Conservation (phyloP, 2,329 filamentous ascomycete genomes). For the Colletotrichum neosansevieriae region DNA sequence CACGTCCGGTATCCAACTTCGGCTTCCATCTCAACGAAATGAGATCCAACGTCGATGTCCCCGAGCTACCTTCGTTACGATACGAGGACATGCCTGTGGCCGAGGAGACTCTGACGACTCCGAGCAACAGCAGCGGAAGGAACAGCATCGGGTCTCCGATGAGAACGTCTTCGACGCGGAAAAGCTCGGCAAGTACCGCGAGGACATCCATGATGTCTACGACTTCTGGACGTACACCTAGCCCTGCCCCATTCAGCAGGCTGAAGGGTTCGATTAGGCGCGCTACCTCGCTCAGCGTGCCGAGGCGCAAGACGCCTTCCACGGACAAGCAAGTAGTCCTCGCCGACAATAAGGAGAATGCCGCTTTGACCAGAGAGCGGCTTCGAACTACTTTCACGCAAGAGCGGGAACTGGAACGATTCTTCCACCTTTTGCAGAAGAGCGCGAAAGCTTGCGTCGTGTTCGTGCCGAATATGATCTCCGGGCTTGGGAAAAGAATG, state of each 20-base stretch:
- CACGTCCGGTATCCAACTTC: slow-evolving; percentile 7
- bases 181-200: background rate
- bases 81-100: slow-evolving; percentile 16
- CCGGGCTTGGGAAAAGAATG: background rate
- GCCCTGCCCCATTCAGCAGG: slow-evolving; percentile 1
- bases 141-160: background rate
- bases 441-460: slow-evolving; percentile 20
- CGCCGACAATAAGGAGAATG: background rate
- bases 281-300: background rate
- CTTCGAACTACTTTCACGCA: background rate
- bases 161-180: background rate
- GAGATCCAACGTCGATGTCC: background rate
- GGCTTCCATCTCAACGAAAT: background rate
- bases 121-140: background rate
- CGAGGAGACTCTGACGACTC: background rate
- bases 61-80: slow-evolving; percentile 6
- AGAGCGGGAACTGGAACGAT: background rate
- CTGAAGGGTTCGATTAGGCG: slow-evolving; percentile 11
- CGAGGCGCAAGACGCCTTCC: background rate
- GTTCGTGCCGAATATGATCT: slow-evolving; percentile 14
- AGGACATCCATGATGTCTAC: slow-evolving; percentile 9
- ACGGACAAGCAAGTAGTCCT: background rate
- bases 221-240: background rate
- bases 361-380: background rate
- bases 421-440: background rate